Base-by-base conservation (phyloP, 176 grass and related monocot species). In the Triticum turgidum region DNA sequence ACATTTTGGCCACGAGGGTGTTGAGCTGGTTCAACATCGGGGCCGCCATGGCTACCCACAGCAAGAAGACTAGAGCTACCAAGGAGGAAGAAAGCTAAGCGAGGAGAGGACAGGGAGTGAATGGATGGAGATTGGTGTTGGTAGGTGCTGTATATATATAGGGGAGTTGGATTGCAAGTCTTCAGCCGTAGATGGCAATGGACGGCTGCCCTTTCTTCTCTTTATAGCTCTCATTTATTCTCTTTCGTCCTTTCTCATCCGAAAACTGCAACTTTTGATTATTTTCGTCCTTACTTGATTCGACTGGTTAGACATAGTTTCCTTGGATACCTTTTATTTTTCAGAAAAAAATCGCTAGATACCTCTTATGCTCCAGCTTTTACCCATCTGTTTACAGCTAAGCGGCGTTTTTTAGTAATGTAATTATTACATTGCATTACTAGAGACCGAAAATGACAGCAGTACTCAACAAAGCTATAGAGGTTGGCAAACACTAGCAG, bases 1-100 rank as follows among this genome's bases (percentile, higher is more conserved):
- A 90, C 93, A 94, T 92, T 54, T 77, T 86, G 61, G 7, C 15
- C 39, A 92, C 3, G 35, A 92, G 87, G 11, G 80, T 22, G 15
- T 77, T 67, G 33, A 88, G 85, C 79, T 95, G 90, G 54, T 65
- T 54, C 17, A 6, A 34, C 42, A 85, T 49, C 8, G 33, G 22
- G 20, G 87, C 69, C 5, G 65, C 85, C 93, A 94, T 94, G 85
- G 69, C 18, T 25, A 12, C 37, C 11, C 29, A 2, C 24, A 64
- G 1, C 62, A 2, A 62, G 82, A 29, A 37, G 21, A 21, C 30
- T 3, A 49, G 54, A 7, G 38, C 27, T 65, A 67, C 59, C 24
- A 18, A 13, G 2, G 54, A 64, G 65, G 52, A 64, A 5, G 13
- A 51, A 12, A 58, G 59, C 21, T 29, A 64, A 64, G 44, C 7